Conservation (phyloP, 163 green algal genomes). For the Chlorella variabilis region DNA sequence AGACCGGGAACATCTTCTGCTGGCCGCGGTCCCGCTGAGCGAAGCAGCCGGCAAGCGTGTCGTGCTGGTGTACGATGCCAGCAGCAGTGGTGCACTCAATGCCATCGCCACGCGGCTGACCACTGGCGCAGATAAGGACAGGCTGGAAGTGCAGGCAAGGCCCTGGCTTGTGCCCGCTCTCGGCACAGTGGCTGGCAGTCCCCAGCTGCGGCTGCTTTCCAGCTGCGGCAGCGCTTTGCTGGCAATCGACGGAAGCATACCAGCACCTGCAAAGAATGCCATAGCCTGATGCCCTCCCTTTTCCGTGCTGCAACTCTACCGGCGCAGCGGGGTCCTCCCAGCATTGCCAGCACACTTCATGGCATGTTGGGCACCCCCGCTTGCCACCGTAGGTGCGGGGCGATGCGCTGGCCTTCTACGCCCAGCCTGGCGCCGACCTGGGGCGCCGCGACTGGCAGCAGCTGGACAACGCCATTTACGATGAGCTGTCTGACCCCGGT, state of each 20-base stretch:
- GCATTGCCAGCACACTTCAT: no score
- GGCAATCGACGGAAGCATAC: no score
- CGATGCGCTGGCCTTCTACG: slow-evolving; percentile 16
- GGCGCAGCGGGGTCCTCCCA: no score
- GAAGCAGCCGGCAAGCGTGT: background rate
- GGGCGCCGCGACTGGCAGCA: background rate
- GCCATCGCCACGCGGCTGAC: slow-evolving; percentile 5
- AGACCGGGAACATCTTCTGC: slow-evolving; percentile 24
- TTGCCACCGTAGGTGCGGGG: slow-evolving; percentile 19
- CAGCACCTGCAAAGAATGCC: background rate
- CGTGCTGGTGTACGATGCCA: slow-evolving; percentile 21
- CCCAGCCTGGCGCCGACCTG: background rate
- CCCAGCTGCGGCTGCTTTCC: no score
- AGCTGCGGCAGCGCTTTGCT: no score
- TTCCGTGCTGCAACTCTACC: no score
- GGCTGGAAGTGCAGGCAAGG: background rate
- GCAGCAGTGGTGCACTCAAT: background rate
- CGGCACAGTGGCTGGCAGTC: no score
- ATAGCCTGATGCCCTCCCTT: no score
- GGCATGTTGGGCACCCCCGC: background rate
- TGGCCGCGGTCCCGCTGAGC: slow-evolving; percentile 21
- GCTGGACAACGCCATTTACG: slow-evolving; percentile 28
- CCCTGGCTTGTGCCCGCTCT: no score
- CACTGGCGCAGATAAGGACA: background rate
- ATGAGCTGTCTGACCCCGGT: background rate